These are phyloP conservation scores for Xylaria sp. DNA, from an alignment of 2,329 filamentous ascomycete genomes.

Conservation along the genomic window DNA sequence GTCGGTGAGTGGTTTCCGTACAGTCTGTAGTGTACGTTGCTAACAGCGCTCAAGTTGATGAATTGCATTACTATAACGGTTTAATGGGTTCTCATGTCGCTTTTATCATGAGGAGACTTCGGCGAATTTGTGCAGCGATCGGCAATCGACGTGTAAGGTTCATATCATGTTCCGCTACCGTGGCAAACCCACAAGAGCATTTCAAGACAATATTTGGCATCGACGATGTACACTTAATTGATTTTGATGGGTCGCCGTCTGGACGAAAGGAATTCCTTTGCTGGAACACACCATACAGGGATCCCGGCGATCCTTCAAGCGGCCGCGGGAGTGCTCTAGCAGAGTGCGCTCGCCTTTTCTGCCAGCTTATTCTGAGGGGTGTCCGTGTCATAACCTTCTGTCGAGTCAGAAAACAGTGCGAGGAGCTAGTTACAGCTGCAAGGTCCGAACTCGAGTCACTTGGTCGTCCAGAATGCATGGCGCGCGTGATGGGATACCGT, in stretches of 20 bases:
- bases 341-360: constrained; percentile 91
- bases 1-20: constrained; percentile 63
- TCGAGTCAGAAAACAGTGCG: constrained; percentile 86
- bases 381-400: constrained; percentile 95
- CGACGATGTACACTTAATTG: constrained; percentile 80
- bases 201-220: constrained; percentile 96
- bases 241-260: constrained; percentile 92
- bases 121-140: constrained; percentile 87
- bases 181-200: constrained; percentile 90
- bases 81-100: constrained; percentile 94
- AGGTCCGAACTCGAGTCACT: constrained; percentile 79
- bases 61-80: constrained; percentile 96
- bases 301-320: constrained; percentile 85
- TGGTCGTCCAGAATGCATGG: constrained; percentile 77
- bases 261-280: constrained; percentile 94
- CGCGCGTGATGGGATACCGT: constrained; percentile 91
- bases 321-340: constrained; percentile 84
- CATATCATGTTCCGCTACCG: constrained; percentile 95
- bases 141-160: constrained; percentile 89
- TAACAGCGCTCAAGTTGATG: constrained; percentile 66
- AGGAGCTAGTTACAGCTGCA: constrained; percentile 82
- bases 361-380: constrained; percentile 85
- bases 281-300: constrained; percentile 97
- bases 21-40: constrained; percentile 34
- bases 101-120: constrained; percentile 89